Conservation (phyloP, 768 basidiomycete genomes). For the Paxillus involutus region DNA sequence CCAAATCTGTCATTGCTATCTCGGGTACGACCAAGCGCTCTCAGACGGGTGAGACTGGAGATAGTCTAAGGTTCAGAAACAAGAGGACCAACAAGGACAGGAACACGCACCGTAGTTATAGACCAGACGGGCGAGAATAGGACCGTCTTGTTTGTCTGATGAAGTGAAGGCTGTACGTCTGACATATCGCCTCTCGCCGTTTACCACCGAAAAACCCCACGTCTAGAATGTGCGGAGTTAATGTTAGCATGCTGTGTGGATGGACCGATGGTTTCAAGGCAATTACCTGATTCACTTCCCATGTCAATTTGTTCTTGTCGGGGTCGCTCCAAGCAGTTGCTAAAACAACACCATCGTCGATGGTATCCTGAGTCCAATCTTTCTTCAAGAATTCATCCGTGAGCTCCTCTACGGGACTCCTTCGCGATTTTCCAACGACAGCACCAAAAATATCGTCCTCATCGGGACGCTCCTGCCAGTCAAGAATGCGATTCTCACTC, state of each 20-base stretch:
- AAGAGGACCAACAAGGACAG: background rate
- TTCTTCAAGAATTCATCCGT: slow-evolving; percentile 41
- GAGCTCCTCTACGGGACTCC: slow-evolving; percentile 47
- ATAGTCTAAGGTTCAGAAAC: slow-evolving; percentile 18
- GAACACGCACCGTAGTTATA: slow-evolving; percentile 65
- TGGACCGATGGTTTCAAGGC: slow-evolving; percentile 4
- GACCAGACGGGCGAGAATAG: slow-evolving; percentile 53
- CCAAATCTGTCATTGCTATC: no score
- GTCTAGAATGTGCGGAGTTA: slow-evolving; percentile 23
- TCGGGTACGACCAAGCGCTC: no score
- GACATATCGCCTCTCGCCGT: slow-evolving; percentile 59
- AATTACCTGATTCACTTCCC: slow-evolving; percentile 64
- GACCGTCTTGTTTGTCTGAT: slow-evolving; percentile 47
- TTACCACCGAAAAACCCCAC: slow-evolving; percentile 66
- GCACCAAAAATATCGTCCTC: slow-evolving; percentile 62
- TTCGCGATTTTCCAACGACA: slow-evolving; percentile 53
- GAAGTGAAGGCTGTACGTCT: slow-evolving; percentile 66
- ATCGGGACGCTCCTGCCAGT: slow-evolving; percentile 53
- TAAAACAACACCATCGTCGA: slow-evolving; percentile 34
- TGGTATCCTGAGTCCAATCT: slow-evolving; percentile 44
- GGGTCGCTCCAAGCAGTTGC: slow-evolving; percentile 57
- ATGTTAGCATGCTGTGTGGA: background rate
- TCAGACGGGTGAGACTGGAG: slow-evolving; percentile 19
- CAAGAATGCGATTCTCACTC: slow-evolving; percentile 55
- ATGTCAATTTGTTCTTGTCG: slow-evolving; percentile 53